phyloP scores from a whole-genome alignment of 768 basidiomycete genomes.

The Obba rivulosa region DNA sequence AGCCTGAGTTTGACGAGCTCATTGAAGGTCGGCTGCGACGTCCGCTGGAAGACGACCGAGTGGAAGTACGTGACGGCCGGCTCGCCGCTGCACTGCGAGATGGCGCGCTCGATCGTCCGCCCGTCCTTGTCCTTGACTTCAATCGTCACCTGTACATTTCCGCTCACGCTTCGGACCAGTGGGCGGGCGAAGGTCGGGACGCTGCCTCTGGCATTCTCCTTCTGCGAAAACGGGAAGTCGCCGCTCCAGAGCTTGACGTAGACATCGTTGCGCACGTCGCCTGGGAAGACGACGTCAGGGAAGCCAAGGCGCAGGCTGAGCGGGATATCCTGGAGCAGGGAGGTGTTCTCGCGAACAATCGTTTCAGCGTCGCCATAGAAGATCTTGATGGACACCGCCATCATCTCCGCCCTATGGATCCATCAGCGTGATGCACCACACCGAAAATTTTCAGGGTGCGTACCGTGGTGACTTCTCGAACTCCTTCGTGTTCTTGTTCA shows the following conservation, averaged over 20 bases:
- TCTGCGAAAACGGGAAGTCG: slow-evolving; percentile 63
- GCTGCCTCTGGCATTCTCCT: slow-evolving; percentile 46
- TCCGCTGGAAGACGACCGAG: slow-evolving; percentile 88
- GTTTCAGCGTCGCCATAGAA: slow-evolving; percentile 79
- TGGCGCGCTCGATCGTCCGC: slow-evolving; percentile 56
- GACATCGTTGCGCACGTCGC: slow-evolving; percentile 87
- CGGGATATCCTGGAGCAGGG: slow-evolving; percentile 74
- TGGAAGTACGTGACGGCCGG: slow-evolving; percentile 73
- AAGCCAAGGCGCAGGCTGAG: slow-evolving; percentile 87
- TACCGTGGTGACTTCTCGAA: slow-evolving; percentile 81
- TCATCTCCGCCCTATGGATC: slow-evolving; percentile 66
- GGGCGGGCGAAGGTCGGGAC: slow-evolving; percentile 56
- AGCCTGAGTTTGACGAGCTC: slow-evolving; percentile 88
- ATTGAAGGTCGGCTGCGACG: slow-evolving; percentile 85
- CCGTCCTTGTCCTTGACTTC: slow-evolving; percentile 81
- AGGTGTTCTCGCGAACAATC: slow-evolving; percentile 79
- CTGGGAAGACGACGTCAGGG: slow-evolving; percentile 94
- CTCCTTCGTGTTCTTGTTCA: slow-evolving; percentile 70
- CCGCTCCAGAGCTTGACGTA: slow-evolving; percentile 97
- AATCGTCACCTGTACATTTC: slow-evolving; percentile 85
- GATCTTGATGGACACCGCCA: slow-evolving; percentile 80
- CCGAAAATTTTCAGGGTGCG: slow-evolving; percentile 15
- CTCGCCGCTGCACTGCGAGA: slow-evolving; percentile 85
- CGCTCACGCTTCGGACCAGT: slow-evolving; percentile 46
- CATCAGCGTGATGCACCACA: slow-evolving; percentile 1